These are phyloP conservation scores for Wickerhamiella spandovensis DNA, from an alignment of 805 yeast genomes.

Conservation along the genomic window DNA sequence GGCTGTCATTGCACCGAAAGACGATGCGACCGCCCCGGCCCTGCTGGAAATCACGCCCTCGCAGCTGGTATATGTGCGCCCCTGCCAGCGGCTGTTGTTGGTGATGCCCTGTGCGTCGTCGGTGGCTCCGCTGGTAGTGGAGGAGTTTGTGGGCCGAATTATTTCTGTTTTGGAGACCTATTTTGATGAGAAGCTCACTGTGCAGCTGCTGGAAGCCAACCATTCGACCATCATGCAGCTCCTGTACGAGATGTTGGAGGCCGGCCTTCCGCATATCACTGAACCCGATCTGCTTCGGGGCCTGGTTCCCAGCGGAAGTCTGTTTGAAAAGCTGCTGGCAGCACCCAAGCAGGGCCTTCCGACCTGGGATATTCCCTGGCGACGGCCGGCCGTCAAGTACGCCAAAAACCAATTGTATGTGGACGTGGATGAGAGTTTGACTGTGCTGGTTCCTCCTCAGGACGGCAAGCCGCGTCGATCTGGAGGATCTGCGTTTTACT, in stretches of 20 bases:
- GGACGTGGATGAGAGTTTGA: conserved; percentile 59
- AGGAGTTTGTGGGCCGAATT: conserved; percentile 37
- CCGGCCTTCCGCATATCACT: conserved; percentile 57
- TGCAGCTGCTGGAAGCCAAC: conserved; percentile 50
- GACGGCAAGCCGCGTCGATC: neutral
- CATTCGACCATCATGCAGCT: conserved; percentile 58
- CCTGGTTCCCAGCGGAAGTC: conserved; percentile 50
- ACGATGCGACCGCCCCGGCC: neutral
- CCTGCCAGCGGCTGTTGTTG: conserved; percentile 18
- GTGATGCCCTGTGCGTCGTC: conserved; percentile 21
- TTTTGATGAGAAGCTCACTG: conserved; percentile 42
- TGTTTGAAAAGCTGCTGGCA: conserved; percentile 39
- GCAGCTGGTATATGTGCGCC: conserved; percentile 20
- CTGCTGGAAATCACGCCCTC: conserved; percentile 18
- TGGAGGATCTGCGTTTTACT: conserved; percentile 17
- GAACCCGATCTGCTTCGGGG: conserved; percentile 61
- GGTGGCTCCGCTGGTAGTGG: conserved; percentile 41
- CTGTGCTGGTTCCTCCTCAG: conserved; percentile 35
- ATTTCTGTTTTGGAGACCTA: conserved; percentile 43
- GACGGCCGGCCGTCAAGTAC: conserved; percentile 54
- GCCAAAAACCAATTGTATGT: conserved; percentile 76
- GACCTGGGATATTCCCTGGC: conserved; percentile 49
- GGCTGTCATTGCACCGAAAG: neutral
- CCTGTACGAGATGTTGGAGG: conserved; percentile 66
- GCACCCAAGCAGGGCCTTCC: conserved; percentile 16